These are phyloP conservation scores for Aspergillus homomorphus DNA, from an alignment of 495 filamentous ascomycete genomes.

Conservation along the genomic window DNA sequence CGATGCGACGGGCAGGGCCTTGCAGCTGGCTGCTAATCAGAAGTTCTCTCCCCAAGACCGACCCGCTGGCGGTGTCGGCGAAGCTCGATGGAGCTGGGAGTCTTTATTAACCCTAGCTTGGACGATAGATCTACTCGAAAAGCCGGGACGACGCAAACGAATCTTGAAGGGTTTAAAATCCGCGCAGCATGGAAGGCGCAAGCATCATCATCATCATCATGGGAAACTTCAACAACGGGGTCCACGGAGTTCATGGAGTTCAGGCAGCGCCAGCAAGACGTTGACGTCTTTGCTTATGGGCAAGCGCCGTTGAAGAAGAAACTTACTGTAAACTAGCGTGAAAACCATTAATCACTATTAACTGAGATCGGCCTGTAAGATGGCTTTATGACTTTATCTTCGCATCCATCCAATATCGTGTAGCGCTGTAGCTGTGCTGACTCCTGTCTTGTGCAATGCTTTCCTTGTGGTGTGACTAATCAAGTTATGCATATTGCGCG, in stretches of 20 bases:
- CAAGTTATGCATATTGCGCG: too few species aligned
- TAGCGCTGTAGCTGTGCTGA: not conserved
- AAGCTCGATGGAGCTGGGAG: slow-evolving; percentile 42
- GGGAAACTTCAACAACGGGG: slow-evolving; percentile 28
- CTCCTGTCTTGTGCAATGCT: not conserved
- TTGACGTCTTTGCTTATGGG: slow-evolving; percentile 36
- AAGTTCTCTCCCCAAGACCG: slow-evolving; percentile 29
- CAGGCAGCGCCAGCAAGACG: slow-evolving; percentile 26
- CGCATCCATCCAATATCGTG: too few species aligned
- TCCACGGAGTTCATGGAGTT: slow-evolving; percentile 46
- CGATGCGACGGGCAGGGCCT: slow-evolving; percentile 88
- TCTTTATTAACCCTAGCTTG: slow-evolving; percentile 45
- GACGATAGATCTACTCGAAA: slow-evolving; percentile 46
- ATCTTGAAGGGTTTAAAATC: slow-evolving; percentile 27
- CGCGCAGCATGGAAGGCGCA: slow-evolving; percentile 33
- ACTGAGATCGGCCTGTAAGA: not conserved
- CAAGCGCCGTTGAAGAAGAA: slow-evolving; percentile 29
- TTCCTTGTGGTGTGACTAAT: not conserved
- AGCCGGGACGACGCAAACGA: slow-evolving; percentile 32
- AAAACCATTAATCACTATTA: not conserved
- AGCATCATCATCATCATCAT: slow-evolving; percentile 34
- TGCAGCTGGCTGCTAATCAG: slow-evolving; percentile 60
- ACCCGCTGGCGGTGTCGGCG: slow-evolving; percentile 31
- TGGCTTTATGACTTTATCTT: not conserved
- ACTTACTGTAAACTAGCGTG: slow-evolving; percentile 27